Evolutionary conservation across 2,329 filamentous ascomycete genomes (phyloP), one percentile per base, ranked within the genome.

Genomic region (Paraphaeosphaeria minitans): DNA sequence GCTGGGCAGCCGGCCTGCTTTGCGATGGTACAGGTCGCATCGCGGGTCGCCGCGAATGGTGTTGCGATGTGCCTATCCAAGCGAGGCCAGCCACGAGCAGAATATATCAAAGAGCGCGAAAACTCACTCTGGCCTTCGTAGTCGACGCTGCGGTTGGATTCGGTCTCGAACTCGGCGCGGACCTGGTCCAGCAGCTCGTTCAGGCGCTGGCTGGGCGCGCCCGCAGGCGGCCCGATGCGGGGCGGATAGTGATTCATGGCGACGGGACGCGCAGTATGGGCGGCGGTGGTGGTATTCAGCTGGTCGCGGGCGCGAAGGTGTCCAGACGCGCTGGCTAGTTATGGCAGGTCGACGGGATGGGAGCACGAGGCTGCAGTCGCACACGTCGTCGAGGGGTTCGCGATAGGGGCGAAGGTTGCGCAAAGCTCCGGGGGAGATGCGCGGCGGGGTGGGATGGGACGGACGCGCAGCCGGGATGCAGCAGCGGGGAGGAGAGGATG

Each of bases 51-150:
- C n/a, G 31, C 33, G 27, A 7, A 6, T n/a, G 19, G 12, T 31
- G 27, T 21, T 27, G 19, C 46, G 29, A 49, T 8, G 6, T 5
- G 41, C 10, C 8, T 21, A 10, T n/a, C 13, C 29, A 12, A 39
- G 35, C 24, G 3, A 31, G 22, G 22, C 16, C 27, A 12, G 24
- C 27, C 1, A 19, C 22, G 21, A 13, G 41, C 9, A 8, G 7
- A 12, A 21, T 5, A n/a, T 31, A 14, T 16, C 22, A n/a, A 45
- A n/a, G 13, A 14, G 50, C 33, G 22, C 22, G 27, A 14, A n/a
- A 21, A 88, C 93, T 84, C 87, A 97, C 94, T 90, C 77, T 96
- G 93, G 77, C 94, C 91, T 76, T 99, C 94, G 76, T 93, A 96
- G 69, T 92, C 91, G 75, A 92, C 92, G 65, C 88, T 90, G 68